Base-by-base conservation (phyloP, 768 basidiomycete genomes). In the Xerocomus potaroensis region DNA sequence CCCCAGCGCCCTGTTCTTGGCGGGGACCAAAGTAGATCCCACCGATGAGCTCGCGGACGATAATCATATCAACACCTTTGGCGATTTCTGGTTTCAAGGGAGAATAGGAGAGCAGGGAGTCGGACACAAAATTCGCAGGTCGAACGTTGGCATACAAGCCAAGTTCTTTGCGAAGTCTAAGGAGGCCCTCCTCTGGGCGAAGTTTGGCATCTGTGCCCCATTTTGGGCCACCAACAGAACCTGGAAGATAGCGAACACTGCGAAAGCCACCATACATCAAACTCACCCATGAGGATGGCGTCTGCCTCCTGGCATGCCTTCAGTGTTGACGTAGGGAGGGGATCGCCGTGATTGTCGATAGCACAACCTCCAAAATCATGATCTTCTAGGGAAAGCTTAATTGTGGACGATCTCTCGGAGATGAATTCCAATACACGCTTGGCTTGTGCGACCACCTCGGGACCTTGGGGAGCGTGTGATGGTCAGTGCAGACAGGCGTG, bases 101-200 rank as follows among this genome's bases (percentile, higher is more conserved):
- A 18, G 91, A 90, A 72, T 89, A 78, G 37, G 79, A 72, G 45
- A 99, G 70, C 39, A 99, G 80, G 19, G 90, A 86, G 39, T 97
- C 89, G 8, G 91, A 93, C 1, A 91, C 92, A 57, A 99, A 92
- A 62, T 88, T 90, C 10, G 92, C 91, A 11, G 96, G 96, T 24
- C 96, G 89, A 66, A 99, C 96, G 72, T 99, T 99, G 64, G 92
- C 95, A 70, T 94, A 98, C 39, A 98, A 80, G 18, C 93, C 95
- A 44, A 98, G 84, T 23, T 80, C 81, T 69, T 99, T 98, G 56
- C 96, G 84, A 43, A 99, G 79, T 7, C 72, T 65, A 23, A 99
- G 82, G 10, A 99, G 79, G 45, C 96, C 96, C 50, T 81, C 80
- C 66, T 99, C 96, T 15, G 96, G 96, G 46, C 96, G 84, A 44